These are phyloP conservation scores for Trichosporon sp. DNA, from an alignment of 1,284 basidiomycete species.

Conservation along the genomic window DNA sequence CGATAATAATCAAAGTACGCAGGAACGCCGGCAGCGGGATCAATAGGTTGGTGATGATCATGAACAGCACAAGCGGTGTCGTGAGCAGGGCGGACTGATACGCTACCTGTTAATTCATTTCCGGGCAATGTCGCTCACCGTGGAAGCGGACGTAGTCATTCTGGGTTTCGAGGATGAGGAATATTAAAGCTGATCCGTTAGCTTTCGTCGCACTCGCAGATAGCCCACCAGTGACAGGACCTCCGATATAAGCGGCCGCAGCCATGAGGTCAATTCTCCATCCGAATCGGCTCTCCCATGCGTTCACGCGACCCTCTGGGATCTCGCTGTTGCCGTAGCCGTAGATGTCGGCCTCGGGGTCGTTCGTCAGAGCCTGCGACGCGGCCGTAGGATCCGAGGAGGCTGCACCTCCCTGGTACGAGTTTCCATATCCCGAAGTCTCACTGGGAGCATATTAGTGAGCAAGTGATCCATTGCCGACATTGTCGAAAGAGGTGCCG, in stretches of 20 bases:
- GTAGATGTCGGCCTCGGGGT: slow-evolving; percentile 45
- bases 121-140: slow-evolving; percentile 58
- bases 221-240: slow-evolving; percentile 70
- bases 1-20: slow-evolving; percentile 40
- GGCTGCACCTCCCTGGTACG: slow-evolving; percentile 68
- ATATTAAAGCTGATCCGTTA: slow-evolving; percentile 61
- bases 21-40: slow-evolving; percentile 57
- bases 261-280: slow-evolving; percentile 72
- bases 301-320: slow-evolving; percentile 62
- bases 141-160: slow-evolving; percentile 81
- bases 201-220: not conserved
- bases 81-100: slow-evolving; percentile 77
- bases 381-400: slow-evolving; percentile 47
- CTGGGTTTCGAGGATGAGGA: slow-evolving; percentile 74
- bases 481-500: too few relatives aligned
- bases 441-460: slow-evolving; percentile 37
- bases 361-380: slow-evolving; percentile 49
- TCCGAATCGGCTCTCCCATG: slow-evolving; percentile 72
- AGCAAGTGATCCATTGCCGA: not conserved
- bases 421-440: slow-evolving; percentile 45
- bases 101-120: slow-evolving; percentile 58
- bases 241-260: slow-evolving; percentile 69
- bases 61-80: slow-evolving; percentile 66
- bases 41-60: slow-evolving; percentile 66
- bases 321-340: slow-evolving; percentile 41